Base-by-base conservation (phyloP, 495 filamentous ascomycete genomes). In the Melanomma pulvis-pyrius region DNA sequence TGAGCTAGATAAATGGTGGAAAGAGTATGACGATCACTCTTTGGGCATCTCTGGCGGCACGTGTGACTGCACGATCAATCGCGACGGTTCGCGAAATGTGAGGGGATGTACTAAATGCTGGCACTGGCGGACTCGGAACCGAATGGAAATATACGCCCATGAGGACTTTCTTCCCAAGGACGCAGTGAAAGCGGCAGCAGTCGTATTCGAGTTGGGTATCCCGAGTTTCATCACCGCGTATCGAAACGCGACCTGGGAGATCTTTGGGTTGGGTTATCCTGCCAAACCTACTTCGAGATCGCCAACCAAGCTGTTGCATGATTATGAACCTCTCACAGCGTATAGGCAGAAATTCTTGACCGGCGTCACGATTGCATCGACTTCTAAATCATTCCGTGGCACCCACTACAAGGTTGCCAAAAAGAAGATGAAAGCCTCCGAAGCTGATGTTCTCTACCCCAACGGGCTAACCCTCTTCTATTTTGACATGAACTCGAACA, bases 161-260 rank as follows among this genome's bases (percentile, higher is more conserved):
- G 83, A 86, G 65, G 65, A 78, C 59, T 76, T 76, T n/a, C 74
- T 86, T 1, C 83, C 84, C 0, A 19, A 49, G 1, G 59, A 76
- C 4, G 28, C 71, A 1, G 22, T 69, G 5, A 60, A 71, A 19
- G 70, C 70, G 0, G 75, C 76, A 48, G 66, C 65, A 1, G 64
- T 78, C 2, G 30, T 82, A 2, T 84, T 84, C 34, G 82, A 85
- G 59, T 70, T 85, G 1, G 55, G 53, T 3, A 74, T 75, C 50
- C 81, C 79, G 3, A 21, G 60, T 8, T 69, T 61, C 8, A 73
- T 83, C 9, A 68, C 75, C 21, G 71, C 68, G 0, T 85, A 83
- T 62, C 75, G 83, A 5, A 76, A 84, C 60, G 72, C 74, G 1
- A 83, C 80, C 12, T 79, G 73, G 75, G 65, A 64, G 52, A 76